Evolutionary conservation across 805 yeast species (phyloP).

Genomic region (Suhomyces vadensis): DNA sequence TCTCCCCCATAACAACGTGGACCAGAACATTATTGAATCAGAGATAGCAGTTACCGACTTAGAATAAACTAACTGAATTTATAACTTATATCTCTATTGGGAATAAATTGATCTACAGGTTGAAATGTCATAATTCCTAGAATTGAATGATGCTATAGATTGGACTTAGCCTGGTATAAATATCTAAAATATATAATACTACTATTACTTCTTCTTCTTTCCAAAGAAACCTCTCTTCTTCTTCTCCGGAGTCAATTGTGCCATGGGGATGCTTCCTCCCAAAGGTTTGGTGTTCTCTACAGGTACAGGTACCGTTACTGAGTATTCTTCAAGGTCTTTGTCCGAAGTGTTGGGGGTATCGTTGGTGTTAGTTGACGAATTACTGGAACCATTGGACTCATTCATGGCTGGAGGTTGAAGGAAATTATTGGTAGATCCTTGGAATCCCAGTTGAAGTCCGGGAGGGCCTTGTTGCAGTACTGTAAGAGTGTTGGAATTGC

Average conservation of each 20-base stretch:
- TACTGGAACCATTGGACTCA: slow-evolving; percentile 10
- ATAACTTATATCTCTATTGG: too few relatives aligned
- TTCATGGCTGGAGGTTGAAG: slow-evolving; percentile 11
- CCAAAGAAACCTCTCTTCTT: slow-evolving; percentile 16
- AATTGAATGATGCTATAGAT: neutral
- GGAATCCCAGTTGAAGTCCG: neutral
- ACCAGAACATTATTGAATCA: neutral
- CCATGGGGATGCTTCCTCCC: slow-evolving; percentile 4
- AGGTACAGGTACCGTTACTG: slow-evolving; percentile 7
- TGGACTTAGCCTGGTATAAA: too few relatives aligned
- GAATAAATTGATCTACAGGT: too few relatives aligned
- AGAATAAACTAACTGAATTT: too few relatives aligned
- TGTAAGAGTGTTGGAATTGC: neutral
- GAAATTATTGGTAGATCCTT: neutral
- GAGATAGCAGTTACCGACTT: too few relatives aligned
- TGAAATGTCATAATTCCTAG: neutral
- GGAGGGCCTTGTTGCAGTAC: neutral
- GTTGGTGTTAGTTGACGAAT: slow-evolving; percentile 12
- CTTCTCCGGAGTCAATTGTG: slow-evolving; percentile 1
- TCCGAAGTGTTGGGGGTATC: slow-evolving; percentile 13
- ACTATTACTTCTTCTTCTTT: slow-evolving; percentile 6
- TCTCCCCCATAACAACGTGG: neutral
- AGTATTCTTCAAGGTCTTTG: neutral
- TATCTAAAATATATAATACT: neutral
- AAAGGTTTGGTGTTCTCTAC: slow-evolving; percentile 10